These are phyloP conservation scores for Angophora floribunda DNA, from an alignment of 345 rosid genomes.

Conservation along the genomic window DNA sequence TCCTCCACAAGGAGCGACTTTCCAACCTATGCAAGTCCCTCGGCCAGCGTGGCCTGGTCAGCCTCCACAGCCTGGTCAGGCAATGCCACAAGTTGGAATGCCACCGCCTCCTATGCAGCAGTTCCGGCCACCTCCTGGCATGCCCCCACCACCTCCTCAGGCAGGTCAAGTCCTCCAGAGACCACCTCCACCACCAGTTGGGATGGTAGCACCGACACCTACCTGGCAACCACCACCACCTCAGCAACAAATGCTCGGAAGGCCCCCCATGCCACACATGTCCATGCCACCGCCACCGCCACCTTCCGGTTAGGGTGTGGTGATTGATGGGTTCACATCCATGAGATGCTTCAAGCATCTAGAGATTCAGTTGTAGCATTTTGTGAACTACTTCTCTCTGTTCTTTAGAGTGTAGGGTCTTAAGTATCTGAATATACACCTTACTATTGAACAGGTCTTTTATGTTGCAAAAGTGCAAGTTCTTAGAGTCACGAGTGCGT, in stretches of 20 bases:
- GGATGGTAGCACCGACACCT: slow-evolving; percentile 51
- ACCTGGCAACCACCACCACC: slow-evolving; percentile 66
- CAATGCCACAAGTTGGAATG: slow-evolving; percentile 23
- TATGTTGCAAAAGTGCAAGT: background rate
- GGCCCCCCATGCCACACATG: slow-evolving; percentile 47
- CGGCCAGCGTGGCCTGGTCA: slow-evolving; percentile 70
- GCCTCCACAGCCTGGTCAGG: slow-evolving; percentile 56
- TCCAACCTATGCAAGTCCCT: slow-evolving; percentile 39
- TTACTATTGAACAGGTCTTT: background rate
- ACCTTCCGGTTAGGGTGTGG: background rate
- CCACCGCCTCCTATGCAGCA: slow-evolving; percentile 64
- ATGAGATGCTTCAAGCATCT: background rate
- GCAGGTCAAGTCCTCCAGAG: slow-evolving; percentile 23
- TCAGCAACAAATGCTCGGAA: slow-evolving; percentile 46
- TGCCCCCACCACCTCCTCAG: slow-evolving; percentile 67
- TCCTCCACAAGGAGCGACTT: slow-evolving; percentile 49
- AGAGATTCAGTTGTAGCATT: background rate
- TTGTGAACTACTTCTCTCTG: background rate
- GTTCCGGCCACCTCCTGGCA: slow-evolving; percentile 59
- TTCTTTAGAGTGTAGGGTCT: background rate
- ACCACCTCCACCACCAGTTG: slow-evolving; percentile 74
- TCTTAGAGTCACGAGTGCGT: background rate
- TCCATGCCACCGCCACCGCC: slow-evolving; percentile 48
- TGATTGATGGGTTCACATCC: background rate
- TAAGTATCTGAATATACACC: background rate